These are phyloP conservation scores for Cercospora nicotianae DNA, from an alignment of 2,329 filamentous ascomycete genomes.

Conservation along the genomic window DNA sequence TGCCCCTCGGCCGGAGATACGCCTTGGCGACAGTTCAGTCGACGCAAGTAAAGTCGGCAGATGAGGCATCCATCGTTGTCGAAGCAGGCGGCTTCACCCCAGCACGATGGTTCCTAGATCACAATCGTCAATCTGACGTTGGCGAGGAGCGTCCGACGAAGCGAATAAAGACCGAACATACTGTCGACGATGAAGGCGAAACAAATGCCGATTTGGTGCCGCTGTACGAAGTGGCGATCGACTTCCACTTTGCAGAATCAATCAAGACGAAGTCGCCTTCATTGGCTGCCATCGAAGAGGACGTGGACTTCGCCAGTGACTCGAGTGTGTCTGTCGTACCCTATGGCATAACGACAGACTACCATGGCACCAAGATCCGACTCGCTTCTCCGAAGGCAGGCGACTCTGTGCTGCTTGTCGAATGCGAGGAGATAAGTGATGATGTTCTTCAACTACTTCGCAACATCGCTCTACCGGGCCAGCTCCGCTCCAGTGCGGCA, in stretches of 20 bases:
- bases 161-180: slow-evolving; percentile 22
- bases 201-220: slow-evolving; percentile 21
- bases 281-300: slow-evolving; percentile 17
- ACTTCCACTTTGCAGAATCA: slow-evolving; percentile 34
- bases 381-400: slow-evolving; percentile 22
- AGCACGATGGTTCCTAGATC: slow-evolving; percentile 36
- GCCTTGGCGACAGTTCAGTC: slow-evolving; percentile 31
- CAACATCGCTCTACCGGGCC: slow-evolving; percentile 22
- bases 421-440: slow-evolving; percentile 24
- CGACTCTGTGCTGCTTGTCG: slow-evolving; percentile 30
- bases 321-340: slow-evolving; percentile 25
- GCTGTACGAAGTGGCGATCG: slow-evolving; percentile 32
- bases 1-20: slow-evolving; percentile 27
- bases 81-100: slow-evolving; percentile 38
- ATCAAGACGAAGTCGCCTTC: slow-evolving; percentile 14
- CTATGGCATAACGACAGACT: slow-evolving; percentile 23
- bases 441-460: slow-evolving; percentile 22
- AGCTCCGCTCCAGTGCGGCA: slow-evolving; percentile 11
- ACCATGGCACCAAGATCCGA: slow-evolving; percentile 23
- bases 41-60: slow-evolving; percentile 31
- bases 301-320: slow-evolving; percentile 28
- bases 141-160: slow-evolving; percentile 31
- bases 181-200: background rate
- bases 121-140: slow-evolving; percentile 18
- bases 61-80: slow-evolving; percentile 33